Conservation (phyloP, 345 rosid genomes). For the Pistacia atlantica region DNA sequence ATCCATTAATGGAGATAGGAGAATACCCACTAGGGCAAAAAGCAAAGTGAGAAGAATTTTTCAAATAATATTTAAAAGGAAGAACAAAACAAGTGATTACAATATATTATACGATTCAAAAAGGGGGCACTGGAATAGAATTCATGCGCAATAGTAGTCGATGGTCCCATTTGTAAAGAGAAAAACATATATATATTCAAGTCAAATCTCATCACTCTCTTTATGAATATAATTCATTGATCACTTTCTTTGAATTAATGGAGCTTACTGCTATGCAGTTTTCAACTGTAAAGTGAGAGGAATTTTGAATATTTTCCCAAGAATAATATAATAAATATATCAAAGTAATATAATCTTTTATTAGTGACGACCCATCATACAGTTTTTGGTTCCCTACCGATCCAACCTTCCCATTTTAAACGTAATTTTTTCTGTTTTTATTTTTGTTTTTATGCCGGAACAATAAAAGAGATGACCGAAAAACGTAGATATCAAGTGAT, state of each 20-base stretch:
- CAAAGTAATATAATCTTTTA: neutral
- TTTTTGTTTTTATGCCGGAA: too few relatives aligned
- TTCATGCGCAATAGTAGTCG: constrained; percentile 20
- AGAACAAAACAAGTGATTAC: neutral
- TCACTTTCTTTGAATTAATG: neutral
- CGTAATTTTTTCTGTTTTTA: neutral
- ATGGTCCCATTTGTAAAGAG: neutral
- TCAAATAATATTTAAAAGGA: neutral
- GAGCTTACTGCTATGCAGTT: constrained; percentile 7
- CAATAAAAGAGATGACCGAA: too few relatives aligned
- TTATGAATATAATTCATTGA: constrained; percentile 19
- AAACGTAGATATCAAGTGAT: too few relatives aligned
- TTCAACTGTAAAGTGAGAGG: constrained; percentile 24
- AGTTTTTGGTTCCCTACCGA: neutral
- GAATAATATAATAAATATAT: neutral
- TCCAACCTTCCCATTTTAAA: neutral
- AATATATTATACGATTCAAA: neutral
- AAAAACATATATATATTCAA: neutral
- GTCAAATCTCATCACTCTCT: constrained; percentile 34
- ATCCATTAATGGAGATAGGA: constrained; percentile 3
- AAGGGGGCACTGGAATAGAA: neutral
- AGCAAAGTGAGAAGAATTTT: neutral
- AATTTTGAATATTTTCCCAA: constrained; percentile 12
- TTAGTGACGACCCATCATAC: neutral
- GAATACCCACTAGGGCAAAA: constrained; percentile 6